Conservation (phyloP, 768 basidiomycete genomes). For the Tylopilus sp. region DNA sequence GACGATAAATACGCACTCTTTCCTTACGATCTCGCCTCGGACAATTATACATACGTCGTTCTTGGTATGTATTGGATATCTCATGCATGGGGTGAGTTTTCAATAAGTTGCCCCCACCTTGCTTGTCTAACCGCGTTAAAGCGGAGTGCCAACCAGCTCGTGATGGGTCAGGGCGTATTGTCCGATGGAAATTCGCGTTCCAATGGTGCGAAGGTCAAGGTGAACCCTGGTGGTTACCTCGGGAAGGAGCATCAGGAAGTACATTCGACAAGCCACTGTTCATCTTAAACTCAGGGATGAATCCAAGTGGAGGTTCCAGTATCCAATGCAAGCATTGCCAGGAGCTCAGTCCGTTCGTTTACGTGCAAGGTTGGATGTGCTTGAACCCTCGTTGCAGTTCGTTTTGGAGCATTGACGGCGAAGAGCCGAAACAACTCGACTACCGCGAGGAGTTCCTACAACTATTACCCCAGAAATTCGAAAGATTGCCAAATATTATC, state of each 20-base stretch:
- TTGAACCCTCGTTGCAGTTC: conserved; percentile 51
- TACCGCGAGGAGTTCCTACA: conserved; percentile 50
- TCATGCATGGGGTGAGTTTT: conserved; percentile 45
- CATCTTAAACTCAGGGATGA: not conserved
- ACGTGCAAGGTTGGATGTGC: conserved; percentile 57
- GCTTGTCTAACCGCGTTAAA: conserved; percentile 17
- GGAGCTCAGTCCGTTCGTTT: conserved; percentile 49
- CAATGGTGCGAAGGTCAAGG: conserved; percentile 79
- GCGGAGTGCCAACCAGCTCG: conserved; percentile 60
- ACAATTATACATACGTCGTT: conserved; percentile 49
- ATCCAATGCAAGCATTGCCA: conserved; percentile 43
- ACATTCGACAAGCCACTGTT: not conserved
- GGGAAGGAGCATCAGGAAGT: not conserved
- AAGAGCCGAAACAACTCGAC: conserved; percentile 35
- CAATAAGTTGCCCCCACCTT: not conserved
- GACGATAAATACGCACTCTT: conserved; percentile 74
- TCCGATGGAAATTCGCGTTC: conserved; percentile 80
- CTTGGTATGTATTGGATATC: conserved; percentile 64
- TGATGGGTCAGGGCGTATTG: conserved; percentile 50
- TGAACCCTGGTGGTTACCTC: conserved; percentile 46
- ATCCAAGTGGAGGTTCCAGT: not conserved
- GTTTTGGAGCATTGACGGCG: conserved; percentile 48
- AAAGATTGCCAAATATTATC: conserved; percentile 36
- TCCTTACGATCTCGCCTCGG: conserved; percentile 59
- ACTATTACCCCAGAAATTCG: conserved; percentile 30